Evolutionary conservation across 2,329 filamentous ascomycete genomes (phyloP).

Genomic region (Penicillium sp.): DNA sequence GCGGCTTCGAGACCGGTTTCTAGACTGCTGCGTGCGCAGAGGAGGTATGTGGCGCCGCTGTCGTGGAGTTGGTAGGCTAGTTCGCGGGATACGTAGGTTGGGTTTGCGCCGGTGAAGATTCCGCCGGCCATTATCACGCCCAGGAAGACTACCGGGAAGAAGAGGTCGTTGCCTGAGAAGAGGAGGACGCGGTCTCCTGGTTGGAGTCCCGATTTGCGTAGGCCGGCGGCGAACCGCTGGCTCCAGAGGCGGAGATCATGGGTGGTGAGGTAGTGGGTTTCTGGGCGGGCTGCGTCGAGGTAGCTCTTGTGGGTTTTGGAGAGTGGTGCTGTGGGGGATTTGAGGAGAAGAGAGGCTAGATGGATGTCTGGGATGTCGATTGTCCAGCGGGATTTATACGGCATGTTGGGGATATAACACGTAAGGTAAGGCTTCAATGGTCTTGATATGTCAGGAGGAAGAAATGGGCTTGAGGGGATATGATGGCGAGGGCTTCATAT

Average conservation of each 20-base stretch:
- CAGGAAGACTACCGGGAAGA: conserved; percentile 68
- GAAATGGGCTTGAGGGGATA: background rate
- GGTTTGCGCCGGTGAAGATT: conserved; percentile 74
- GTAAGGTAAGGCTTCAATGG: background rate
- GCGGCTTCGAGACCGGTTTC: conserved; percentile 67
- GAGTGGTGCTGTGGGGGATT: conserved; percentile 48
- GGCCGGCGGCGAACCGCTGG: conserved; percentile 68
- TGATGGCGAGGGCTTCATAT: background rate
- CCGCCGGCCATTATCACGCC: conserved; percentile 75
- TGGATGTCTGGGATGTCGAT: conserved; percentile 47
- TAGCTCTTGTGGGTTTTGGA: conserved; percentile 49
- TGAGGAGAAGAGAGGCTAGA: conserved; percentile 47
- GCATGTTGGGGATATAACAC: conserved; percentile 34
- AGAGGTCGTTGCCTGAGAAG: conserved; percentile 71
- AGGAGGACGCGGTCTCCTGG: conserved; percentile 69
- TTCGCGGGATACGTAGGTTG: conserved; percentile 66
- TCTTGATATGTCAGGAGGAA: background rate
- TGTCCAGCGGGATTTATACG: conserved; percentile 51
- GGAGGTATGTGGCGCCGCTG: conserved; percentile 64
- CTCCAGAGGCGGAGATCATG: conserved; percentile 66
- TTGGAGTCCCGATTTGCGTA: conserved; percentile 62
- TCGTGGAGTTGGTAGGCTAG: conserved; percentile 73
- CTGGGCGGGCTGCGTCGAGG: conserved; percentile 65
- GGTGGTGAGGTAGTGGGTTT: conserved; percentile 65
- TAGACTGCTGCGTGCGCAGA: conserved; percentile 58